A percentile compares a stretch with the other conserved stretches of the same genome.
phyloP scores from a whole-genome alignment of 768 basidiomycete species.

The Kwoniella dendrophila region DNA sequence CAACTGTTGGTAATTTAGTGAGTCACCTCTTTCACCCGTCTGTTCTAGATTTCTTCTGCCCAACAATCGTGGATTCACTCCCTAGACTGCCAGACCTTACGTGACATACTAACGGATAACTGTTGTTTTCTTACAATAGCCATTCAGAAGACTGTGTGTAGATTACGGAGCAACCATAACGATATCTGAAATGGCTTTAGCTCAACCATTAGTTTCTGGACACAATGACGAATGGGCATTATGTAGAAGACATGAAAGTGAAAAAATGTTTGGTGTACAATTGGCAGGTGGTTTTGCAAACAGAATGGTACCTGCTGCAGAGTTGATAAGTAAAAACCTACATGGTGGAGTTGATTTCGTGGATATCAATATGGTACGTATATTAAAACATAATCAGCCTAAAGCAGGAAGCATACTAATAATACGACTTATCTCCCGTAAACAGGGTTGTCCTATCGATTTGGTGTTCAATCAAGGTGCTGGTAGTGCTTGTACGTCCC shows the following conservation, averaged over 20 bases:
- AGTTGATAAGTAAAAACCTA: slow-evolving; percentile 73
- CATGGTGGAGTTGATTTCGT: slow-evolving; percentile 77
- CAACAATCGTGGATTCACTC: too few species aligned
- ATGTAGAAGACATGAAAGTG: slow-evolving; percentile 82
- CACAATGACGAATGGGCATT: slow-evolving; percentile 95
- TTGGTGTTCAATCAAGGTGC: slow-evolving; percentile 88
- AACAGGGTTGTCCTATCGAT: slow-evolving; percentile 94
- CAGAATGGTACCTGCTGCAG: slow-evolving; percentile 74
- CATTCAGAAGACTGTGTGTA: slow-evolving; percentile 87
- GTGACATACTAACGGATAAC: too few species aligned
- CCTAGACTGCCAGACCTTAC: too few species aligned
- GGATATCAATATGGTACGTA: slow-evolving; percentile 68
- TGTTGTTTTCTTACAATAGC: slow-evolving; percentile 61
- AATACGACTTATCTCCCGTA: too few species aligned
- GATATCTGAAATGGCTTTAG: slow-evolving; percentile 96
- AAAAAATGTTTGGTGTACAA: slow-evolving; percentile 86
- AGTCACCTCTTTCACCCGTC: slow-evolving; percentile 40
- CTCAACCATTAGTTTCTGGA: slow-evolving; percentile 80
- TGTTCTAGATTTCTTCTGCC: background rate
- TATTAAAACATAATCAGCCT: too few species aligned
- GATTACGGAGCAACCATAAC: slow-evolving; percentile 89
- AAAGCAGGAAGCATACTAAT: too few species aligned
- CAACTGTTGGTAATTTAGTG: slow-evolving; percentile 93
- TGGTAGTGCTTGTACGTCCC: slow-evolving; percentile 76
- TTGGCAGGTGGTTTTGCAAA: slow-evolving; percentile 84